These are phyloP conservation scores for Salix exigua DNA, from an alignment of 345 rosid genomes.

Conservation along the genomic window DNA sequence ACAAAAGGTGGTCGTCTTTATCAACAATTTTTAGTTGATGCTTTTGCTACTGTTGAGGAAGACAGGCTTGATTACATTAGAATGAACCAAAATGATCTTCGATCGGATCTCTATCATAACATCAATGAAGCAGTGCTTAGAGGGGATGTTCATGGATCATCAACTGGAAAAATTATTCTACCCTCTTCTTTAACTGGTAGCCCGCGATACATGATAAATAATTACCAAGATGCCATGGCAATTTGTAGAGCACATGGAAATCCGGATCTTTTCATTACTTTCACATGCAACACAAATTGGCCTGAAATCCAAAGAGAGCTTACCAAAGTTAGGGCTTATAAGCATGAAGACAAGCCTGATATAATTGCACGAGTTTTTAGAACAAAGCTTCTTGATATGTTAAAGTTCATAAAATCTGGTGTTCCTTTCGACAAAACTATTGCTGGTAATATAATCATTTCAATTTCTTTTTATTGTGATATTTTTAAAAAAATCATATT, in stretches of 20 bases:
- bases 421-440: not conserved
- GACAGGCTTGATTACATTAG: no score
- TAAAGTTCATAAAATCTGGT: not conserved
- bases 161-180: no score
- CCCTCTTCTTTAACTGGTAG: no score
- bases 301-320: not conserved
- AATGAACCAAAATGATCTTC: no score
- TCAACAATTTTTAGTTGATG: no score
- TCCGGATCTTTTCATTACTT: not conserved
- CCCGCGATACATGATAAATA: not conserved
- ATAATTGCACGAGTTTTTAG: not conserved
- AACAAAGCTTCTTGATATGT: not conserved
- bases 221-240: not conserved
- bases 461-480: no score
- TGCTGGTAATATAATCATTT: not conserved
- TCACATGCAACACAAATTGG: not conserved
- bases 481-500: no score
- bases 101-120: no score
- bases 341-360: not conserved
- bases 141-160: no score
- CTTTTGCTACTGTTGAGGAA: no score
- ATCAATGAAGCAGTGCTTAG: no score
- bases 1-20: no score
- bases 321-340: fast-evolving
- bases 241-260: not conserved